These are phyloP conservation scores for Penicillium sp. DNA, from an alignment of 2,329 filamentous ascomycete genomes.

Conservation along the genomic window DNA sequence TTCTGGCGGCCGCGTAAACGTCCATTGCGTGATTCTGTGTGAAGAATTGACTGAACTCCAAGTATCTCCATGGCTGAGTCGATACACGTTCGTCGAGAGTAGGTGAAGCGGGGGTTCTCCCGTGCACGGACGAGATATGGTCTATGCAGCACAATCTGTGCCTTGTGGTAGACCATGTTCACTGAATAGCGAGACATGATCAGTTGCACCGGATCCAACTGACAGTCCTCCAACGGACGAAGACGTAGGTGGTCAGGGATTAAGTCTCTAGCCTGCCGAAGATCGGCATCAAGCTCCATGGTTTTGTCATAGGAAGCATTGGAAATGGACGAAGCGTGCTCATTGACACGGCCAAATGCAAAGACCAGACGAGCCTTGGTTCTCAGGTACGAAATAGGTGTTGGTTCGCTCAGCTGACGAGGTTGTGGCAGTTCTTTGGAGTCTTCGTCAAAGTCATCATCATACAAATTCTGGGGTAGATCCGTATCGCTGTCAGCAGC, in stretches of 20 bases:
- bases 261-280: slow-evolving; percentile 59
- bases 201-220: slow-evolving; percentile 64
- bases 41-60: slow-evolving; percentile 71
- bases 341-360: slow-evolving; percentile 47
- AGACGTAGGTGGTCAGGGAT: slow-evolving; percentile 79
- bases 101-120: slow-evolving; percentile 76
- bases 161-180: slow-evolving; percentile 83
- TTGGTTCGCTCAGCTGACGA: slow-evolving; percentile 60
- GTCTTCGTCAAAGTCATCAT: slow-evolving; percentile 64
- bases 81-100: slow-evolving; percentile 79
- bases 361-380: slow-evolving; percentile 45
- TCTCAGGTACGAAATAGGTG: slow-evolving; percentile 53
- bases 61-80: slow-evolving; percentile 83
- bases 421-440: slow-evolving; percentile 55
- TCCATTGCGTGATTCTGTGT: slow-evolving; percentile 71
- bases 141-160: slow-evolving; percentile 82
- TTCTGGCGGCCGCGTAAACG: slow-evolving; percentile 72
- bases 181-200: slow-evolving; percentile 78
- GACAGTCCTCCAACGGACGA: slow-evolving; percentile 70
- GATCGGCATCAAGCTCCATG: slow-evolving; percentile 59
- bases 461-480: slow-evolving; percentile 61
- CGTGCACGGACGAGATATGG: slow-evolving; percentile 79
- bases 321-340: slow-evolving; percentile 42
- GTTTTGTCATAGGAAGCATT: slow-evolving; percentile 59
- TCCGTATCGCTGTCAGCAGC: slow-evolving; percentile 63